A percentile compares a stretch with the other conserved stretches of the same genome.
Evolutionary conservation across 108 stramenopile species (phyloP).

Genomic region (Nitzschia palea): DNA sequence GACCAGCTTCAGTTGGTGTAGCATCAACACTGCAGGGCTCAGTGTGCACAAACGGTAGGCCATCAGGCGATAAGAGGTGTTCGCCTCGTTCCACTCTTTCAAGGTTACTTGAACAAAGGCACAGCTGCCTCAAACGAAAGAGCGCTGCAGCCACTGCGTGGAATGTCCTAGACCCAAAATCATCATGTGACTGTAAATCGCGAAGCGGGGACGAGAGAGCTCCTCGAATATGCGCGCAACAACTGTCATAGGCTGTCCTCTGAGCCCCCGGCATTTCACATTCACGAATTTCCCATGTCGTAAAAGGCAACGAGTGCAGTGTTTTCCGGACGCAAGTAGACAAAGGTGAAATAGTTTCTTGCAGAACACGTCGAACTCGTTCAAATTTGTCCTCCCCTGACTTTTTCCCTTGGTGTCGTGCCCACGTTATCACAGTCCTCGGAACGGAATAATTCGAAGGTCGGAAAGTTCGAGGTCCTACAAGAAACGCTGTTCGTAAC

Average conservation of each 20-base stretch:
- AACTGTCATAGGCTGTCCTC: constrained; percentile 45
- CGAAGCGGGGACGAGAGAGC: constrained; percentile 22
- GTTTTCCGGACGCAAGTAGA: constrained; percentile 4
- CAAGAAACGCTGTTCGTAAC: constrained; percentile 29
- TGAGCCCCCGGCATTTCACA: constrained; percentile 48
- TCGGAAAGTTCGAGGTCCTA: constrained; percentile 22
- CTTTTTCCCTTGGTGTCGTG: constrained; percentile 24
- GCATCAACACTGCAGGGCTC: neutral
- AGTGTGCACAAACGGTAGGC: neutral
- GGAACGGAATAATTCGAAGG: constrained; percentile 11
- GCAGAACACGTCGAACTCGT: constrained; percentile 17
- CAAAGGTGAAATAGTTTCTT: constrained; percentile 10
- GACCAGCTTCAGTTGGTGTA: neutral
- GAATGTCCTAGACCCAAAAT: neutral
- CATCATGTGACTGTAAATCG: neutral
- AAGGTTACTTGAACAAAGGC: constrained; percentile 20
- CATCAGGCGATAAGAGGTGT: neutral
- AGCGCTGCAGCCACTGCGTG: constrained; percentile 20
- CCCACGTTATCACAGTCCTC: constrained; percentile 31
- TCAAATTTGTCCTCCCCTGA: constrained; percentile 14
- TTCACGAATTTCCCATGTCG: constrained; percentile 41
- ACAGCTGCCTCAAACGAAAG: constrained; percentile 26
- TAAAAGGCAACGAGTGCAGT: neutral
- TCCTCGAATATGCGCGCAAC: constrained; percentile 47
- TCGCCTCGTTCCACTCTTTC: constrained; percentile 2